Evolutionary conservation across 2,329 filamentous ascomycete species (phyloP), one percentile per base, ranked within the genome.

Genomic region (Colletotrichum liriopes): DNA sequence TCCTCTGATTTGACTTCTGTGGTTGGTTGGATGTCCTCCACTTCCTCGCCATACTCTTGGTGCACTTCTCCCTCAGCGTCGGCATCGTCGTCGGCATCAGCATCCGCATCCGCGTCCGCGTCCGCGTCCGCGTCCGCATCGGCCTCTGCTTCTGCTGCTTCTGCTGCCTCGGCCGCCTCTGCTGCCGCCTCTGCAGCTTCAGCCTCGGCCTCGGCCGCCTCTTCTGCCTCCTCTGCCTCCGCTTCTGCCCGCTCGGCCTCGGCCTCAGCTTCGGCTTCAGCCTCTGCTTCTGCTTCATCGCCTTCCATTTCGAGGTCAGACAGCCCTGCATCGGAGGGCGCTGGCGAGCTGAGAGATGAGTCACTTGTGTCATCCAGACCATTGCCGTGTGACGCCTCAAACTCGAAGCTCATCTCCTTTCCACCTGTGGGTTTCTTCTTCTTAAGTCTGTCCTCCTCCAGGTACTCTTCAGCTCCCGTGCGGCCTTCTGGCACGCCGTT

Each of bases 391-490:
- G 88, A 87, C 77, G 89, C 88, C 77, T 93, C 91, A 76, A 94
- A 94, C 67, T 92, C 91, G 73, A 93, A 92, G 79, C 91, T 93
- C 91, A 94, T 94, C 74, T 91, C 88, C 78, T 92, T 92, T 67
- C 89, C 89, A 43, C 88, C 88, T 64, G 89, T 85, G 11, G 86
- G 86, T 76, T 87, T 86, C 41, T 84, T 82, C 75, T 83, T 85
- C 73, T 86, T 87, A 58, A 82, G 84, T 39, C 83, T 82, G 5
- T 82, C 81, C 55, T 86, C 84, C 61, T 90, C 87, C 23, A 86
- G 80, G 37, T 84, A 83, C 60, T 89, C 85, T 74, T 92, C 89
- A 6, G 88, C 89, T 43, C 89, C 90, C 3, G 89, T 90, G 71
- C 86, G 85, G 23, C 89, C 89, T 32, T 83, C 79, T 23, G 87